phyloP scores from a whole-genome alignment of 495 filamentous ascomycete species.

The Pyronema omphalodes region DNA sequence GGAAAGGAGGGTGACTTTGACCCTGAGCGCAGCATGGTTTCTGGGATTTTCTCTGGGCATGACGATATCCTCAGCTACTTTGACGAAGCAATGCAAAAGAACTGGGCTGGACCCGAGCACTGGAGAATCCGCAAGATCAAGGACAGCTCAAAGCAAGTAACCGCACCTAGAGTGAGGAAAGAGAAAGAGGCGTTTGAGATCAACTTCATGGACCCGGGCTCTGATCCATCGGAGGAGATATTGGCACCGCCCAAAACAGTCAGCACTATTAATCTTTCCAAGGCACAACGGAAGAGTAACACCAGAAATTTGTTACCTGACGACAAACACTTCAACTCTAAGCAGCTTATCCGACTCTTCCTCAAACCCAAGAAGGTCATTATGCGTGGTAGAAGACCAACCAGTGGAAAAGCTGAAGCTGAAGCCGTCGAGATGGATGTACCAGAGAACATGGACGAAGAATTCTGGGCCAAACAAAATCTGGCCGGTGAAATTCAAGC shows the following conservation, averaged over 20 bases:
- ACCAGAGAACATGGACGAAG: slow-evolving; percentile 71
- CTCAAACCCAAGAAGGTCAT: slow-evolving; percentile 74
- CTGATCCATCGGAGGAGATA: slow-evolving; percentile 53
- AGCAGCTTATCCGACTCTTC: slow-evolving; percentile 73
- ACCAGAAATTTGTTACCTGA: slow-evolving; percentile 84
- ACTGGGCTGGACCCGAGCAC: slow-evolving; percentile 98
- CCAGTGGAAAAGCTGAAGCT: not conserved
- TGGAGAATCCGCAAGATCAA: slow-evolving; percentile 94
- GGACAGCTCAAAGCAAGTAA: slow-evolving; percentile 31
- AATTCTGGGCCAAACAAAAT: slow-evolving; percentile 81
- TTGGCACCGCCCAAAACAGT: slow-evolving; percentile 72
- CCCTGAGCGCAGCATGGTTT: slow-evolving; percentile 41
- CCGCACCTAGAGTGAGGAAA: slow-evolving; percentile 36
- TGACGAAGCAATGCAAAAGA: slow-evolving; percentile 83
- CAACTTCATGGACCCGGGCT: slow-evolving; percentile 57
- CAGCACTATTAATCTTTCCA: slow-evolving; percentile 62
- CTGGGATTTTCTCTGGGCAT: slow-evolving; percentile 42
- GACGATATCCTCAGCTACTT: slow-evolving; percentile 95
- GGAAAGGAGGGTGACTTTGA: slow-evolving; percentile 38
- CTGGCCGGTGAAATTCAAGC: slow-evolving; percentile 23
- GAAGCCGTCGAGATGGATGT: slow-evolving; percentile 2
- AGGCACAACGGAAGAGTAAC: slow-evolving; percentile 89
- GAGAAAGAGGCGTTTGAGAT: slow-evolving; percentile 95
- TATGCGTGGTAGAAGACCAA: slow-evolving; percentile 32
- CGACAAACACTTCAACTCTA: slow-evolving; percentile 95